Evolutionary conservation across 495 filamentous ascomycete genomes (phyloP), one percentile per base, ranked within the genome.

Genomic region (Tuber brumale): DNA sequence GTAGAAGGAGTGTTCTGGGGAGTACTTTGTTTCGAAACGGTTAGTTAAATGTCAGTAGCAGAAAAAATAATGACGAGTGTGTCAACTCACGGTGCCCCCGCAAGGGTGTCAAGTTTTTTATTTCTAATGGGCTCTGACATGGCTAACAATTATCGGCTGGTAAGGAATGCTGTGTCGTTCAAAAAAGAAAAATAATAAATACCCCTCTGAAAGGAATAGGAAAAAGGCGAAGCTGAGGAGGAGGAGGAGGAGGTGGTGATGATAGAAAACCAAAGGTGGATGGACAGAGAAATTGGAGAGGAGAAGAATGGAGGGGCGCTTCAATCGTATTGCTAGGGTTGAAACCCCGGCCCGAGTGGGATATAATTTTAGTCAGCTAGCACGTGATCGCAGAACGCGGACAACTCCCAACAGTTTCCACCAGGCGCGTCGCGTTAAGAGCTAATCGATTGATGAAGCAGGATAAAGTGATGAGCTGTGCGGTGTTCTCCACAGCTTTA

Each of bases 1-100:
- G 89, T 93, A 57, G 93, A 91, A 79, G 96, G 95, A 31, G 94
- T 97, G 86, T 97, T 97, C 87, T 97, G 95, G 81, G 95, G 95
- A 81, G 95, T 98, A 80, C 92, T 77, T 74, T 77, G 75, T 75
- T 79, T 71, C 75, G 79, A 70, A 44, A 75, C 69, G 27, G 44
- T 81, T 80, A 69, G 80, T 81, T 83, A 86, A 83, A 78, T 69
- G 42, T 70, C 75, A 73, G 51, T 70, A 71, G 61, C 66, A 66
- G 79, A 73, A 75, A 70, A 76, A 12, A 8, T 70, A 61, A 12
- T 71, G 72, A 70, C 39, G 74, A 71, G 42, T 51, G 72, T 70
- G 71, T 81, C 70, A 74, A 89, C 92, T 87, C 89, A 97, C 93
- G 93, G 93, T 70, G 93, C 93, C 81, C 91, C 90, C 79, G 89